These are phyloP conservation scores for Pythium vanterpoolii DNA, from an alignment of 352 stramenopile genomes.

Conservation along the genomic window DNA sequence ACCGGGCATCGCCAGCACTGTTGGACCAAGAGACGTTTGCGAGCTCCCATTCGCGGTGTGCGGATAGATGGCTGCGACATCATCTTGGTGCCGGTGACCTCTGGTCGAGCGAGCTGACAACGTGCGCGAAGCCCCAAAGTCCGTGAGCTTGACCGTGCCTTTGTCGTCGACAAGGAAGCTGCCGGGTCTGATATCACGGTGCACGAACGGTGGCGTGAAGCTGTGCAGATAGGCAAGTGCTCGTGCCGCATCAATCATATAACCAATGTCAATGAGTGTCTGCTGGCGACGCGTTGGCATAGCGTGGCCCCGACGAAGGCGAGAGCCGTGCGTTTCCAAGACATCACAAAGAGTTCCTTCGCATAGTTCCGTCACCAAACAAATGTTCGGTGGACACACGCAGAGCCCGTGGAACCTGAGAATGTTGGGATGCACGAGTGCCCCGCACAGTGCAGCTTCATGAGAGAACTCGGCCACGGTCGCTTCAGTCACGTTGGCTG, in stretches of 20 bases:
- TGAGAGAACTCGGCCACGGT: conserved; percentile 37
- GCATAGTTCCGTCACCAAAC: conserved; percentile 48
- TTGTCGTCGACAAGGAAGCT: conserved; percentile 56
- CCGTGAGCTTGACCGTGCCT: conserved; percentile 46
- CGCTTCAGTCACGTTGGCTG: conserved; percentile 35
- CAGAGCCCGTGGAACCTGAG: conserved; percentile 48
- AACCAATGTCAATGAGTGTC: conserved; percentile 29
- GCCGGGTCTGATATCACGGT: conserved; percentile 50
- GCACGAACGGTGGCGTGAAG: conserved; percentile 50
- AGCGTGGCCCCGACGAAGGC: not conserved
- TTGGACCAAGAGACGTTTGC: too few species aligned
- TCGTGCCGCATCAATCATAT: conserved; percentile 42
- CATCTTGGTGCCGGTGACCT: too few species aligned
- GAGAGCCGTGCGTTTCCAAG: not conserved
- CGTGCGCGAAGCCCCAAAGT: conserved; percentile 51
- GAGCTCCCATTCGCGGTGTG: too few species aligned
- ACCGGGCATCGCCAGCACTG: conserved; percentile 47
- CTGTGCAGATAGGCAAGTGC: conserved; percentile 52
- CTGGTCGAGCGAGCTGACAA: too few species aligned
- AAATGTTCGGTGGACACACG: conserved; percentile 49
- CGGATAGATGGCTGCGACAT: too few species aligned
- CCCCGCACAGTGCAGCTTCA: conserved; percentile 39
- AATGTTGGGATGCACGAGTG: conserved; percentile 43
- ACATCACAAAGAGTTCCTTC: conserved; percentile 33
- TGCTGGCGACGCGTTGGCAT: conserved; percentile 21